Evolutionary conservation across 257 asterid species (phyloP).

Genomic region (Gentiana macrophylla): DNA sequence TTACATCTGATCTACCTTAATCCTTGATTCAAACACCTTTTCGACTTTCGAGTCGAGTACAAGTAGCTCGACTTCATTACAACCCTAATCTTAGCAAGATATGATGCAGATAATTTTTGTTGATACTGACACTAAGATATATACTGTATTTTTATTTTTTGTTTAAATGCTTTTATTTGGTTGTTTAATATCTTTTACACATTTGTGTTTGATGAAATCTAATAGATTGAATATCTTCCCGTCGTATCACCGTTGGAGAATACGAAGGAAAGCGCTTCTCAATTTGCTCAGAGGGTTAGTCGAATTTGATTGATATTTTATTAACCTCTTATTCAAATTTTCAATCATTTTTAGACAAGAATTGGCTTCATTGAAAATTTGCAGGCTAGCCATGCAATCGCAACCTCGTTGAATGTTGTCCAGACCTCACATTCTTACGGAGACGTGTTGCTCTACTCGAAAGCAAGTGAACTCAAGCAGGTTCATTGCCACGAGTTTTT

Average conservation of each 20-base stretch:
- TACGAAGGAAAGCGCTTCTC: slow-evolving; percentile 62
- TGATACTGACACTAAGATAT: too few relatives aligned
- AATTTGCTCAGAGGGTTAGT: slow-evolving; percentile 76
- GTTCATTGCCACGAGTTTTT: slow-evolving; percentile 16
- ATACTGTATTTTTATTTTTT: not conserved
- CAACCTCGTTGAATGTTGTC: slow-evolving; percentile 71
- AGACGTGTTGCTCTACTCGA: slow-evolving; percentile 60
- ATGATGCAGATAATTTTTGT: too few relatives aligned
- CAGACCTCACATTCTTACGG: slow-evolving; percentile 84
- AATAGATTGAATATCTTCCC: slow-evolving; percentile 95
- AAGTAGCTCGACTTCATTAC: too few relatives aligned
- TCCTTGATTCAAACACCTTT: too few relatives aligned
- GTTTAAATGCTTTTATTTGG: not conserved
- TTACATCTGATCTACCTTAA: too few relatives aligned
- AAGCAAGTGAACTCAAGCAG: slow-evolving; percentile 79
- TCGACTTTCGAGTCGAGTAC: too few relatives aligned
- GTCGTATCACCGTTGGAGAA: slow-evolving; percentile 55
- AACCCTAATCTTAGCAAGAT: too few relatives aligned
- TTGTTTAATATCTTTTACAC: not conserved
- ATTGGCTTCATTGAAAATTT: slow-evolving; percentile 13
- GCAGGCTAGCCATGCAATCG: slow-evolving; percentile 76
- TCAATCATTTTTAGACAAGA: slow-evolving; percentile 2
- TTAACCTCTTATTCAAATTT: not conserved
- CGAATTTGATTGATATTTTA: not conserved
- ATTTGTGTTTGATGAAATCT: not conserved